phyloP scores from a whole-genome alignment of 495 filamentous ascomycete species.

The Lasiosphaeriaceae sp. region DNA sequence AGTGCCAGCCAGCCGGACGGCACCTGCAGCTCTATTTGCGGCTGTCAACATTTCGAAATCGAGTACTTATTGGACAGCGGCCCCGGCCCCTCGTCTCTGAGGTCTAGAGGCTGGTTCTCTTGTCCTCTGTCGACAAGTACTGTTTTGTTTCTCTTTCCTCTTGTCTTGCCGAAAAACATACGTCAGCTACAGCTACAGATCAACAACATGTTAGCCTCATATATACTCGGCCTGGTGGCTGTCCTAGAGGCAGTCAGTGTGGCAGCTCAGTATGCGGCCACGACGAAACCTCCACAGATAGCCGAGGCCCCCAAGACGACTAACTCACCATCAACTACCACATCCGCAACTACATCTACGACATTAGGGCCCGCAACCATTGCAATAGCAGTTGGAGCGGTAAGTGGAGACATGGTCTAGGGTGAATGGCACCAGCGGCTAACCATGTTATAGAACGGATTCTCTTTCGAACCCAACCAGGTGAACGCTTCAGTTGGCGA shows the following conservation, averaged over 20 bases:
- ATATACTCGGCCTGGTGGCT: constrained; percentile 5
- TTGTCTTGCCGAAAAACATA: not conserved
- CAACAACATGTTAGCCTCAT: constrained; percentile 11
- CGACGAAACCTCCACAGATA: not conserved
- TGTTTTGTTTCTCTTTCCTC: too few species aligned
- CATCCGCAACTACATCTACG: constrained; percentile 2
- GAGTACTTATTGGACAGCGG: too few species aligned
- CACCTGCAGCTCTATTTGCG: too few species aligned
- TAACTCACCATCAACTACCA: not conserved
- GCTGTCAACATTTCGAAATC: too few species aligned
- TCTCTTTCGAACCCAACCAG: constrained; percentile 31
- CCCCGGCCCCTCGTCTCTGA: too few species aligned
- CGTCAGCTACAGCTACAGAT: not conserved
- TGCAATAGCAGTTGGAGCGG: constrained; percentile 28
- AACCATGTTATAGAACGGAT: constrained; percentile 22
- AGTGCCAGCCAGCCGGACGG: too few species aligned
- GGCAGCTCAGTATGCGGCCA: not conserved
- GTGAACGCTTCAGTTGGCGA: constrained; percentile 34
- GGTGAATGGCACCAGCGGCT: not conserved
- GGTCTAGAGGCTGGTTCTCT: too few species aligned
- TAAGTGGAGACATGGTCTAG: constrained; percentile 11
- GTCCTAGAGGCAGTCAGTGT: not conserved
- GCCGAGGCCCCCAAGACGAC: not conserved
- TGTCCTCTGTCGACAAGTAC: too few species aligned
- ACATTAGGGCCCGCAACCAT: constrained; percentile 18